Base-by-base conservation (phyloP, 2,329 filamentous ascomycete genomes). In the Delphinella strobiligena region DNA sequence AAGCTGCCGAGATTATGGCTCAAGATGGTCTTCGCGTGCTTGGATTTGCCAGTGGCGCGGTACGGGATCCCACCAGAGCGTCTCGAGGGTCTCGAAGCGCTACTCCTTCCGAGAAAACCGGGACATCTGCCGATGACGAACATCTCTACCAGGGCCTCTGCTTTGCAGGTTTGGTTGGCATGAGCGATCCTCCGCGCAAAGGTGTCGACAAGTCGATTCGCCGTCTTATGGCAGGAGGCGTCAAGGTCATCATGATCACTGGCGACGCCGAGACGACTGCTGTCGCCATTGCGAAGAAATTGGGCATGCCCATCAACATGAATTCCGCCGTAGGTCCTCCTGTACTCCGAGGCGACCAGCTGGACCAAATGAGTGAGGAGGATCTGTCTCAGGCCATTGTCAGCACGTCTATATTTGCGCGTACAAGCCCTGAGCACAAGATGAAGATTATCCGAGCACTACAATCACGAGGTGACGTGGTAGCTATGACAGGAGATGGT, bases 241-340 rank as follows among this genome's bases (percentile, higher is more conserved):
- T 98, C 46, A 91, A 87, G 59, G 85, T 98, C 35, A 93, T 98
- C 51, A 98, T 98, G 91, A 96, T 98, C 49, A 98, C 91, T 8
- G 91, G 91, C 43, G 91, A 98, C 59, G 86, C 91, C 12, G 87
- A 96, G 58, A 86, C 86, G 1, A 98, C 91, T 2, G 91, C 91
- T 2, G 71, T 95, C 34, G 91, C 91, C 1, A 96, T 98, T 56
- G 91, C 85, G 19, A 85, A 75, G 60, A 89, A 94, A 54, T 71
- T 98, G n/a, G 91, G 91, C 31, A 98, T 98, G 85, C 78, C 80
- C 2, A 75, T 96, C 62, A 71, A 55, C 70, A 77, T 61, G 62
- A 73, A 52, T 67, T 75, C 47, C 61, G 61, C 67, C 5, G 54
- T 70, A 12, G 66, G 86, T 18, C 77, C 71, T 40, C 71, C 82